Conservation (phyloP, 768 basidiomycete genomes). For the Suillus sp. region DNA sequence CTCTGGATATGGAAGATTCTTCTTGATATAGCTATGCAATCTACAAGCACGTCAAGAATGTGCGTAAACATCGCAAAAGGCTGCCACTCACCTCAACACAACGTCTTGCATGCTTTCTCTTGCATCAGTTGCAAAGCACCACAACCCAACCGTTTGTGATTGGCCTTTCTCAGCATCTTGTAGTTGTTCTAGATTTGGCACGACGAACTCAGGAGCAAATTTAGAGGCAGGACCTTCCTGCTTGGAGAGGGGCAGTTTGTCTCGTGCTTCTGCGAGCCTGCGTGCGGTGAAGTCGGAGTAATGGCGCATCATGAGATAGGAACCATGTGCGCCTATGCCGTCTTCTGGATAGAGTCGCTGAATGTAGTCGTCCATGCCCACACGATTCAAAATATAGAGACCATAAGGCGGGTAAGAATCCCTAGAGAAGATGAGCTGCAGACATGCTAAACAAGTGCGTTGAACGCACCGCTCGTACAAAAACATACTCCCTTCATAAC, state of each 20-base stretch:
- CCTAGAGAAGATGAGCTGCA: conserved; percentile 39
- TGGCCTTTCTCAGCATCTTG: conserved; percentile 55
- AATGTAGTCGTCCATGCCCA: conserved; percentile 77
- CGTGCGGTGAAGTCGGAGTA: conserved; percentile 67
- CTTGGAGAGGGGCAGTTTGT: conserved; percentile 21
- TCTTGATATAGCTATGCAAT: conserved; percentile 66
- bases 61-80: background rate
- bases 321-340: conserved; percentile 58
- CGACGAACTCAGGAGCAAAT: conserved; percentile 52
- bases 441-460: conserved; percentile 2
- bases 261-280: conserved; percentile 43
- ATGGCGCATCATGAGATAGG: conserved; percentile 72
- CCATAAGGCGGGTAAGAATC: conserved; percentile 81
- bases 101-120: conserved; percentile 75
- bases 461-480: conserved; percentile 74
- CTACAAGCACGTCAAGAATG: conserved; percentile 35
- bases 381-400: conserved; percentile 81
- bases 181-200: conserved; percentile 44
- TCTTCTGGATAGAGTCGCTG: conserved; percentile 79
- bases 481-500: conserved; percentile 86
- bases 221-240: conserved; percentile 41
- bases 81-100: conserved; percentile 57
- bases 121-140: conserved; percentile 71
- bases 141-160: conserved; percentile 65
- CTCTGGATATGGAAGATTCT: conserved; percentile 68